Evolutionary conservation across 129 eudicot species (phyloP).

Genomic region (Flaveria trinervia): DNA sequence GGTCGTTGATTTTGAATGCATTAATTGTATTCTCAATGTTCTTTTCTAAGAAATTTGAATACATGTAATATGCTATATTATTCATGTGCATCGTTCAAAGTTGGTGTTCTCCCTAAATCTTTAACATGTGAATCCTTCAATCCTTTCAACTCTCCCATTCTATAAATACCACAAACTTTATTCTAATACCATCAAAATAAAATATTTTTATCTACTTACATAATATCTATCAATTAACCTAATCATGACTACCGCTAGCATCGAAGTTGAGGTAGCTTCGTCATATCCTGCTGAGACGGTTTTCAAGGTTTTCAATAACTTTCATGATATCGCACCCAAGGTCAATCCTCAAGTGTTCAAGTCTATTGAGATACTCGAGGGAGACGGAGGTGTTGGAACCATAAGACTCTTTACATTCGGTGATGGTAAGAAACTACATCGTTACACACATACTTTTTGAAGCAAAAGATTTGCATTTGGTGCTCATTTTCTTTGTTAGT

Average conservation of each 20-base stretch:
- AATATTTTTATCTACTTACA: not conserved
- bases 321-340: conserved; percentile 3
- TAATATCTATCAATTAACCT: not conserved
- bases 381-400: conserved; percentile 13
- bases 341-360: conserved; percentile 4
- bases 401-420: conserved; percentile 11
- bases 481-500: not conserved
- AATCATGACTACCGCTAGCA: not conserved
- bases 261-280: not conserved
- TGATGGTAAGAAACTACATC: not conserved
- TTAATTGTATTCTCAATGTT: not conserved
- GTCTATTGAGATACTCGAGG: not conserved
- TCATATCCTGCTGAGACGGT: not conserved
- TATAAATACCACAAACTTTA: conserved; percentile 9
- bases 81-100: not conserved
- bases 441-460: not conserved
- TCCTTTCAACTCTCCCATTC: not conserved
- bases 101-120: not conserved
- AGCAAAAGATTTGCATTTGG: not conserved
- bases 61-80: not conserved
- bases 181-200: not conserved
- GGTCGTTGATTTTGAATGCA: not conserved
- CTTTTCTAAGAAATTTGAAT: not conserved
- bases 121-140: not conserved
- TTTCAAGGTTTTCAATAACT: not conserved